Base-by-base conservation (phyloP, 2,329 filamentous ascomycete species). In the Triangularia setosa region DNA sequence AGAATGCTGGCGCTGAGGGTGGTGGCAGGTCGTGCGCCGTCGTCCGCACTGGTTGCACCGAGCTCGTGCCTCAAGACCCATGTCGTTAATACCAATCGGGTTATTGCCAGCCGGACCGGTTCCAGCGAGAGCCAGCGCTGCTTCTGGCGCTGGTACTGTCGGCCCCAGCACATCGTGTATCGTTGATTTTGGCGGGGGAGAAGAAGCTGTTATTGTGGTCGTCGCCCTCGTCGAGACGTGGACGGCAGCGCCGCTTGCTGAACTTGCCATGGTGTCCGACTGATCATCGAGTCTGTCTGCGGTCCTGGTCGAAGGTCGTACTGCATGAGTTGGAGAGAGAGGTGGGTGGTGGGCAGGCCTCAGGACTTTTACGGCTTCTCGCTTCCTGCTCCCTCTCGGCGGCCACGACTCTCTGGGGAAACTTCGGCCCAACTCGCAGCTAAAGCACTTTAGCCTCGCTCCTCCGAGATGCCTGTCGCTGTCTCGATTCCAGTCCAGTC, bases 41-140 rank as follows among this genome's bases (percentile, higher is more conserved):
- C 70, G 69, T 48, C 68, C 69, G 65, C 70, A 71, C 69, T 71
- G 70, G 68, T 64, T 66, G 67, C 70, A 71, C 65, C 67, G 68
- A 21, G 65, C 44, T 24, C 67, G 67, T 63, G 67, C 63, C 60
- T 69, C 68, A 21, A 64, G 64, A 59, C 67, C 69, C 69, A 60
- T 68, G 68, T 69, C 68, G 40, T 48, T 62, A 62, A 24, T 65
- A 65, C 58, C 59, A 56, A 52, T 61, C 33, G 56, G 35, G 53
- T 56, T 61, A 58, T 35, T 54, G 40, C 35, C 56, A 27, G 53
- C n/a, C 24, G 57, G 21, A 14, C 28, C 30, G 30, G 58, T 27
- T 35, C 35, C 58, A 61, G 30, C 24, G 21, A 23, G 24, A 4
- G 35, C 35, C 35, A 25, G 30, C 30, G 30, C 9, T 33, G 30